Evolutionary conservation across 768 basidiomycete genomes (phyloP).

Genomic region (Kwoniella sp.): DNA sequence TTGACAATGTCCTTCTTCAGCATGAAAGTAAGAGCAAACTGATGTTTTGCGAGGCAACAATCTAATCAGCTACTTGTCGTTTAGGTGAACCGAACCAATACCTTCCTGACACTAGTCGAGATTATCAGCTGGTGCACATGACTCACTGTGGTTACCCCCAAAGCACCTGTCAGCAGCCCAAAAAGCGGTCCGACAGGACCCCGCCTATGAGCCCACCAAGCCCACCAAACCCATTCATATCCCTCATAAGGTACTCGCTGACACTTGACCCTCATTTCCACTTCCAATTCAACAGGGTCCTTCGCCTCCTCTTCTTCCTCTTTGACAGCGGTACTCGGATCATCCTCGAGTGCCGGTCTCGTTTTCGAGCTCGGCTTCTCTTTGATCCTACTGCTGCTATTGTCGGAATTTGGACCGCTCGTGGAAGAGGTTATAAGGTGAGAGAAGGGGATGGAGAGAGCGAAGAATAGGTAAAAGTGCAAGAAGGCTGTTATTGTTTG

Average conservation of each 20-base stretch:
- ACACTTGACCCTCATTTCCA: conserved; percentile 49
- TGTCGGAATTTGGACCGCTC: not conserved
- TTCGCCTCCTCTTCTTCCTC: not conserved
- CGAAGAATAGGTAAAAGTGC: conserved; percentile 48
- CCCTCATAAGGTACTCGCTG: conserved; percentile 48
- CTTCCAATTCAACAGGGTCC: conserved; percentile 25
- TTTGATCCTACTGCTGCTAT: not conserved
- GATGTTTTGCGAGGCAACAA: too few relatives aligned
- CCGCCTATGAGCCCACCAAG: conserved; percentile 43
- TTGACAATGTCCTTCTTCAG: conserved; percentile 29
- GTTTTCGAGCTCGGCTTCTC: too few relatives aligned
- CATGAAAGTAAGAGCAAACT: conserved; percentile 25
- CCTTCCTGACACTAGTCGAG: conserved; percentile 1
- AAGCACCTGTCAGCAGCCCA: conserved; percentile 14
- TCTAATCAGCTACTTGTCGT: too few relatives aligned
- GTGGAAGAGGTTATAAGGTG: conserved; percentile 26
- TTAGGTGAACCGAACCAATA: too few relatives aligned
- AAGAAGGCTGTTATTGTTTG: conserved; percentile 32
- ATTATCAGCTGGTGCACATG: not conserved
- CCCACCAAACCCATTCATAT: conserved; percentile 48
- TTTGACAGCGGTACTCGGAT: not conserved
- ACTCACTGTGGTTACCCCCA: conserved; percentile 37
- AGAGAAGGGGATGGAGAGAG: conserved; percentile 38
- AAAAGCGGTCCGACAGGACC: conserved; percentile 35
- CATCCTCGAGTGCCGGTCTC: too few relatives aligned